Base-by-base conservation (phyloP, 805 yeast species). In the Candida quercuum region DNA sequence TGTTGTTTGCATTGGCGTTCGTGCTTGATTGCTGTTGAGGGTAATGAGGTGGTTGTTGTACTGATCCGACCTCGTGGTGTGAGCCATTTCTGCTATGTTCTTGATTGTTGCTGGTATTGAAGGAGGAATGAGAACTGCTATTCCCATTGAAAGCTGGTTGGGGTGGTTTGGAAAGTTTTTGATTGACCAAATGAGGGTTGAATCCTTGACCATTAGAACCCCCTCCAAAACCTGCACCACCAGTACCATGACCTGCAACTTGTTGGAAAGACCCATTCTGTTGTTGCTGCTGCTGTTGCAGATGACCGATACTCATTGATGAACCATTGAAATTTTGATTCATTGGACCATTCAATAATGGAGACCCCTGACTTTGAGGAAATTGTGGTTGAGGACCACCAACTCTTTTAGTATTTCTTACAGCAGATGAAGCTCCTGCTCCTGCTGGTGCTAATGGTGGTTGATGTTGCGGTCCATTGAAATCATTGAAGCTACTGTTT, bases 41-140 rank as follows among this genome's bases (percentile, higher is more conserved):
- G n/a, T n/a, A n/a, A n/a, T n/a, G n/a, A n/a, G n/a, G n/a, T n/a
- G n/a, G n/a, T n/a, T n/a, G n/a, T 13, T 26, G 28, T 14, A n/a
- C n/a, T n/a, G n/a, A n/a, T n/a, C n/a, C n/a, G n/a, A n/a, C n/a
- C n/a, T n/a, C n/a, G n/a, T n/a, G n/a, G n/a, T n/a, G n/a, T n/a
- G n/a, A n/a, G n/a, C n/a, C n/a, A n/a, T n/a, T n/a, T n/a, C n/a
- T n/a, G n/a, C n/a, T n/a, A n/a, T n/a, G n/a, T n/a, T n/a, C n/a
- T n/a, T n/a, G n/a, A n/a, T n/a, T 26, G 28, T 14, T 26, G 28
- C 28, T 26, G 28, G n/a, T n/a, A 35, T 32, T 28, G 30, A 31
- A 18, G 34, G 46, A 11, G 40, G 40, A 24, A 27, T 38, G 6
- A 28, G 28, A 15, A 33, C 21, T 6, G 14, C 14, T 23, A 22